phyloP scores from a whole-genome alignment of 495 filamentous ascomycete species.

The Annulohypoxylon maeteangense region DNA sequence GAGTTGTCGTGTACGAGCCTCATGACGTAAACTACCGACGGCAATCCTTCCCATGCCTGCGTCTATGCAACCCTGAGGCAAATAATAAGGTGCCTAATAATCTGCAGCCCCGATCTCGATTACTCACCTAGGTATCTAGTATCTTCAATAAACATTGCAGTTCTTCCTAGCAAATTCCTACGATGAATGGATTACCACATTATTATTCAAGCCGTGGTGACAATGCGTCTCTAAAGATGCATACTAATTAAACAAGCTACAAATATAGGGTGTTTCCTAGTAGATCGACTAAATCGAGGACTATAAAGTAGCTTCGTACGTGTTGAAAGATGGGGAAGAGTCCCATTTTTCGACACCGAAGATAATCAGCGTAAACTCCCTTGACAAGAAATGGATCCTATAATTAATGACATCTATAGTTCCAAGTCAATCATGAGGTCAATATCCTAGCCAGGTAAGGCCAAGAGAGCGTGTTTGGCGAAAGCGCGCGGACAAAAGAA shows the following conservation, averaged over 20 bases:
- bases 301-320: not conserved
- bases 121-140: not conserved
- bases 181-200: not conserved
- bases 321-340: not conserved
- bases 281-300: not conserved
- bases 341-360: not conserved
- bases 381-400: constrained; percentile 2
- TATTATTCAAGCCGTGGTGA: not conserved
- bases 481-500: constrained; percentile 30
- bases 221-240: not conserved
- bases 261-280: not conserved
- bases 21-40: constrained; percentile 27
- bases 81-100: constrained; percentile 1
- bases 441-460: constrained; percentile 24
- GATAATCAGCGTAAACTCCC: constrained; percentile 9
- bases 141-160: not conserved
- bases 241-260: not conserved
- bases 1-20: constrained; percentile 16
- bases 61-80: constrained; percentile 23
- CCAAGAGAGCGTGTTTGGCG: constrained; percentile 24
- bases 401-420: constrained; percentile 5
- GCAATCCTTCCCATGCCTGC: constrained; percentile 17
- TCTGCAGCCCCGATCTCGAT: constrained; percentile 28
- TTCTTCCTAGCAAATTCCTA: not conserved
- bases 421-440: constrained; percentile 3